These are phyloP conservation scores for Sporisorium graminicola DNA, from an alignment of 1,284 basidiomycete species.

Conservation along the genomic window DNA sequence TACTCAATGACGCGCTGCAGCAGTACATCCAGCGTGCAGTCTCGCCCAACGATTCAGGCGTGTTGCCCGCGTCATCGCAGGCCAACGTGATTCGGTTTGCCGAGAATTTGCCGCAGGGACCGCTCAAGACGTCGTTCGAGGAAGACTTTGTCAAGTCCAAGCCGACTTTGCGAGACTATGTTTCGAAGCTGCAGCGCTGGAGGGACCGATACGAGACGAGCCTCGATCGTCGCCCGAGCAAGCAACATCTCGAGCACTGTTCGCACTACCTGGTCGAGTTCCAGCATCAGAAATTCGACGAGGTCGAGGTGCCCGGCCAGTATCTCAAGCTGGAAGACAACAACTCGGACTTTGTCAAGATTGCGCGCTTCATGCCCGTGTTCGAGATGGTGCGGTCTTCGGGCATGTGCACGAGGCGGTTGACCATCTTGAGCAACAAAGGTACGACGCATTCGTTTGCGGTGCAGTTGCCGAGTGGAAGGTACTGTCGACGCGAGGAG, in stretches of 20 bases:
- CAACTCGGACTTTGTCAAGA: constrained; percentile 90
- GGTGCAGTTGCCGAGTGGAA: constrained; percentile 88
- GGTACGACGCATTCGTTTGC: constrained; percentile 89
- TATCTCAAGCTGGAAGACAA: constrained; percentile 87
- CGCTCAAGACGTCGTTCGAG: constrained; percentile 82
- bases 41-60: constrained; percentile 77
- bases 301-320: constrained; percentile 98
- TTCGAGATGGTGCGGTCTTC: constrained; percentile 88
- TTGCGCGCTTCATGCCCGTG: constrained; percentile 89
- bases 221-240: constrained; percentile 84
- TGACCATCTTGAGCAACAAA: constrained; percentile 93
- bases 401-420: constrained; percentile 88
- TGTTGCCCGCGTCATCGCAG: constrained; percentile 75
- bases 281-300: constrained; percentile 97
- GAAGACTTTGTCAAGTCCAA: constrained; percentile 89
- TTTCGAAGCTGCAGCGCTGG: constrained; percentile 90
- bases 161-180: constrained; percentile 87
- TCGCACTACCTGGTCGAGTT: constrained; percentile 97
- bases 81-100: constrained; percentile 80
- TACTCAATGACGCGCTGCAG: constrained; percentile 77
- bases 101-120: constrained; percentile 71
- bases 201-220: constrained; percentile 89
- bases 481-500: constrained; percentile 92
- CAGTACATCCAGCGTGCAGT: constrained; percentile 68
- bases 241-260: constrained; percentile 88